A percentile compares a stretch with the other conserved stretches of the same genome.
phyloP scores from a whole-genome alignment of 2,329 filamentous ascomycete genomes.

The Cladosporium sp. region DNA sequence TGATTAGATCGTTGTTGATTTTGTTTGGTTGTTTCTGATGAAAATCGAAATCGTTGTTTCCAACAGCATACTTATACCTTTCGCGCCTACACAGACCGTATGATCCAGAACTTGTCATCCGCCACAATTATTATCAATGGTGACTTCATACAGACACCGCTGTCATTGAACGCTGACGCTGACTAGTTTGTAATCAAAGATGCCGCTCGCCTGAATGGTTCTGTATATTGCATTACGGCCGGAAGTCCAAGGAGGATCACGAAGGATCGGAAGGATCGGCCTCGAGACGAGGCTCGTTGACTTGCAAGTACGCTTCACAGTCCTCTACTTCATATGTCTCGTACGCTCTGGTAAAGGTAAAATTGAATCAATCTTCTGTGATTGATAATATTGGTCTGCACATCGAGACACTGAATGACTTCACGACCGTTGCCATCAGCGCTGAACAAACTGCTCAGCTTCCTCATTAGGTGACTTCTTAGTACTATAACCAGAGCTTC shows the following conservation, averaged over 20 bases:
- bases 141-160: not conserved
- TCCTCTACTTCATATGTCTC: not conserved
- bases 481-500: not conserved
- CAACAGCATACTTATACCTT: not conserved
- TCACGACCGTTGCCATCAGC: not conserved
- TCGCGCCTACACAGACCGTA: not conserved
- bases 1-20: not conserved
- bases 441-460: not conserved
- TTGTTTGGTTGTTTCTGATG: not conserved
- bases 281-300: slow-evolving; percentile 2
- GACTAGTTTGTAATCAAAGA: not conserved
- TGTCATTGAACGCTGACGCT: not conserved
- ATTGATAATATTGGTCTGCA: not conserved
- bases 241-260: slow-evolving; percentile 4
- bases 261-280: slow-evolving; percentile 14
- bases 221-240: not conserved
- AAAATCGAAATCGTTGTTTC: not conserved
- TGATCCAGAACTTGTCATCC: not conserved
- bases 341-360: not conserved
- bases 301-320: not conserved
- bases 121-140: not conserved
- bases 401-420: not conserved
- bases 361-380: no score
- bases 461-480: not conserved
- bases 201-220: not conserved